A percentile compares a stretch with the other conserved stretches of the same genome.
Conservation (phyloP, 2,329 filamentous ascomycete genomes). For the Mollisia scopiformis region DNA sequence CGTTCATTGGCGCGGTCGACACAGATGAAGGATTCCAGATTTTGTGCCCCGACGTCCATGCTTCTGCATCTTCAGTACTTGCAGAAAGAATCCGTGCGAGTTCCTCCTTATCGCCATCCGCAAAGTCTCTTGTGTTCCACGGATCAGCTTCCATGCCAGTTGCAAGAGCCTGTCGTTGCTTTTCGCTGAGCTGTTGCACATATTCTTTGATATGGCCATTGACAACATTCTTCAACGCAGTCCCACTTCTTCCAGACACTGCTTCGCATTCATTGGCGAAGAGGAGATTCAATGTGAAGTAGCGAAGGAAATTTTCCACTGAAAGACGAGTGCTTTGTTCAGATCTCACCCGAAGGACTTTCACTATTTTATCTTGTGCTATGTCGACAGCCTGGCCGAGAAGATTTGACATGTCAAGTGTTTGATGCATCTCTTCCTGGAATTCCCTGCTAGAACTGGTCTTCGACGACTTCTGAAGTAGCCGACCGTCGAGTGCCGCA, state of each 20-base stretch:
- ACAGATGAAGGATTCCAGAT: constrained; percentile 53
- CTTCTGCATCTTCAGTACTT: constrained; percentile 70
- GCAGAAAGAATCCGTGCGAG: constrained; percentile 68
- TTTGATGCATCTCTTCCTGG: constrained; percentile 77
- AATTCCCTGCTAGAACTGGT: constrained; percentile 38
- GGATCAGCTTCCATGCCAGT: constrained; percentile 79
- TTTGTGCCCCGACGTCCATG: constrained; percentile 59
- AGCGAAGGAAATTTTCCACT: constrained; percentile 73
- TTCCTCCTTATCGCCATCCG: constrained; percentile 59
- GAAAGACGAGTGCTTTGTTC: constrained; percentile 73
- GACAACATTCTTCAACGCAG: constrained; percentile 75
- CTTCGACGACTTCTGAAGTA: constrained; percentile 18
- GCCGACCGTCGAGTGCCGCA: constrained; percentile 30
- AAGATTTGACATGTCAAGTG: constrained; percentile 76
- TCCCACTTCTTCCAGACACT: constrained; percentile 78
- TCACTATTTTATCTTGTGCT: constrained; percentile 76
- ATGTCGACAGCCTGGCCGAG: constrained; percentile 81
- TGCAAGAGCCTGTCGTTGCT: constrained; percentile 74
- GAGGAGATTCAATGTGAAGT: constrained; percentile 80
- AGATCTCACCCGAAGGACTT: constrained; percentile 75
- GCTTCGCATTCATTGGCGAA: constrained; percentile 88
- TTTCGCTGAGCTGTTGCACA: constrained; percentile 70
- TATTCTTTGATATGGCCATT: constrained; percentile 84
- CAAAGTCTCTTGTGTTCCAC: constrained; percentile 80
- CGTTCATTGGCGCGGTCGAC: constrained; percentile 26